phyloP scores from a whole-genome alignment of 2,329 filamentous ascomycete species.

The Iodosphaeria phyllophila region DNA sequence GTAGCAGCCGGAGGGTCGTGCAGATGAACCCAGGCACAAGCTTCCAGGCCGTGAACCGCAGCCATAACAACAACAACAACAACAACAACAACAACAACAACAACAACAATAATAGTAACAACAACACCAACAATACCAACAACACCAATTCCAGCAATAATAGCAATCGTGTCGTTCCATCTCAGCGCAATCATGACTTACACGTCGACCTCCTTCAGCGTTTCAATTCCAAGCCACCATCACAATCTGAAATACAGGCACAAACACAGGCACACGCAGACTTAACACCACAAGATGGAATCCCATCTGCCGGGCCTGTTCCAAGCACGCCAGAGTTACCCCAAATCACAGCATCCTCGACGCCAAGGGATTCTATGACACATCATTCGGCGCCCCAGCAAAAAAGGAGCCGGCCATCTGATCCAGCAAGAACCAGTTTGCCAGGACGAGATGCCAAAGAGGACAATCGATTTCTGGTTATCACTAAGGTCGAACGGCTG shows the following conservation, averaged over 20 bases:
- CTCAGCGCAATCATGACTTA: slow-evolving; percentile 26
- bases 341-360: slow-evolving; percentile 10
- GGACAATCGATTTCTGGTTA: slow-evolving; percentile 37
- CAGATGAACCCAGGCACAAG: too few relatives aligned
- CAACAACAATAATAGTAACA: too few relatives aligned
- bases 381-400: slow-evolving; percentile 13
- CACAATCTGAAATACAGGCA: too few relatives aligned
- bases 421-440: slow-evolving; percentile 10
- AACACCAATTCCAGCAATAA: too few relatives aligned
- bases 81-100: too few relatives aligned
- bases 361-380: slow-evolving; percentile 10
- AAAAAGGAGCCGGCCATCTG: slow-evolving; percentile 11
- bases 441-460: slow-evolving; percentile 13
- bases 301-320: slow-evolving; percentile 11
- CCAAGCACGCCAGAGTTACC: slow-evolving; percentile 13
- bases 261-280: too few relatives aligned
- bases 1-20: too few relatives aligned
- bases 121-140: too few relatives aligned
- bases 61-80: slow-evolving; percentile 14
- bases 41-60: slow-evolving; percentile 17
- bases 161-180: too few relatives aligned
- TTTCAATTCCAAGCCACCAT: slow-evolving; percentile 32
- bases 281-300: too few relatives aligned
- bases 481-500: slow-evolving; percentile 57
- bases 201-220: slow-evolving; percentile 35